Base-by-base conservation (phyloP, 345 rosid species). In the Brassica juncea region DNA sequence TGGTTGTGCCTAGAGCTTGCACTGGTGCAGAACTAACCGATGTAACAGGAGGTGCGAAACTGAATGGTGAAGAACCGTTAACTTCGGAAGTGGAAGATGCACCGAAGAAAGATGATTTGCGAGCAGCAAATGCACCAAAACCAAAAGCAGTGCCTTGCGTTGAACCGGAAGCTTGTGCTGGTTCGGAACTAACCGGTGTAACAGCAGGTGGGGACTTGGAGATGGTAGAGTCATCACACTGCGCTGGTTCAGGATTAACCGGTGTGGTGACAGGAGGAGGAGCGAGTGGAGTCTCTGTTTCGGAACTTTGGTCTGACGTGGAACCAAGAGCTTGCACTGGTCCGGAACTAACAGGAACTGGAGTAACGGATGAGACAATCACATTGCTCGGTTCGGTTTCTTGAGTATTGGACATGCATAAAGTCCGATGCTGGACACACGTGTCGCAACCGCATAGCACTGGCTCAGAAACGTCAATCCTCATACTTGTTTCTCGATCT, bases 401-500 rank as follows among this genome's bases (percentile, higher is more conserved):
- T 49, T 27, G 71, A 8, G 75, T 23, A 6, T 11, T 42, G 69
- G 23, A 8, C 30, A 27, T 27, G 30, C 30, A 27, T 75, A 65
- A 58, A 59, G 52, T 11, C 12, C 12, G 80, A 4, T 19, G 6
- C 11, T 23, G 74, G 74, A 3, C 49, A 76, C 80, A 76, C 8
- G 37, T 63, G 42, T 35, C 42, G 25, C 71, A 77, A 31, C 39
- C 67, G 32, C 67, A 63, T 31, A 14, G 23, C 76, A 52, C 58
- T 62, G 70, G 32, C 76, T 77, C 81, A 25, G 76, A 70, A 11
- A 63, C 66, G 35, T 70, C 47, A 35, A 70, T 15, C 65, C 28
- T 70, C 81, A 77, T 77, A 10, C 42, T 77, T 62, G 55, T 23
- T 49, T 11, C 21, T 31, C n/a, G 61, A 21, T 69, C 52, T 68